Percentiles rank a stretch among this genome's conserved stretches.
phyloP scores from a whole-genome alignment of 78 protist genomes.

The Chrysochromulina parva region DNA sequence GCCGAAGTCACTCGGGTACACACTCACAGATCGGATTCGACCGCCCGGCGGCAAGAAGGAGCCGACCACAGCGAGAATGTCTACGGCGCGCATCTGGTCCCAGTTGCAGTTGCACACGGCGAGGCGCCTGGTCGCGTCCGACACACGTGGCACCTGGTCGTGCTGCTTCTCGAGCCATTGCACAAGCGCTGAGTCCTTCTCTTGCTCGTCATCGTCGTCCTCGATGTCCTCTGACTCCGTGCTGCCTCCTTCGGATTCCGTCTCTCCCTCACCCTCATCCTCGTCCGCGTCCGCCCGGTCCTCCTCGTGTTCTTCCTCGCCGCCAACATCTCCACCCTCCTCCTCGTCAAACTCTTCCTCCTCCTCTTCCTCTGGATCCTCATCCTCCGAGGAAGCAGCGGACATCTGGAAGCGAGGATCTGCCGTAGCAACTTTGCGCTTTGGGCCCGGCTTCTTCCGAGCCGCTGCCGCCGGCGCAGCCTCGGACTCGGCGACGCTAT shows the following conservation, averaged over 20 bases:
- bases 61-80: constrained; percentile 46
- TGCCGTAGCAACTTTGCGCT: too few species aligned
- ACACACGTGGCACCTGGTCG: constrained; percentile 35
- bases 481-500: background rate
- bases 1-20: constrained; percentile 75
- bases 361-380: background rate
- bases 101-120: constrained; percentile 70
- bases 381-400: background rate
- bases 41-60: constrained; percentile 72
- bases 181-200: background rate
- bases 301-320: background rate
- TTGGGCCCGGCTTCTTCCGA: background rate
- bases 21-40: constrained; percentile 21
- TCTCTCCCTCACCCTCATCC: background rate
- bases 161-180: background rate
- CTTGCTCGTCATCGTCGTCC: background rate
- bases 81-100: constrained; percentile 51
- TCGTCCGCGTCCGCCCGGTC: background rate
- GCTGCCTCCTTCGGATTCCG: background rate
- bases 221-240: background rate
- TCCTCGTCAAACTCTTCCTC: background rate
- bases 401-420: too few species aligned
- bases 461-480: background rate
- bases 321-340: background rate
- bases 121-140: constrained; percentile 59